These are phyloP conservation scores for Neonectria hederae DNA, from an alignment of 2,329 filamentous ascomycete genomes.

Conservation along the genomic window DNA sequence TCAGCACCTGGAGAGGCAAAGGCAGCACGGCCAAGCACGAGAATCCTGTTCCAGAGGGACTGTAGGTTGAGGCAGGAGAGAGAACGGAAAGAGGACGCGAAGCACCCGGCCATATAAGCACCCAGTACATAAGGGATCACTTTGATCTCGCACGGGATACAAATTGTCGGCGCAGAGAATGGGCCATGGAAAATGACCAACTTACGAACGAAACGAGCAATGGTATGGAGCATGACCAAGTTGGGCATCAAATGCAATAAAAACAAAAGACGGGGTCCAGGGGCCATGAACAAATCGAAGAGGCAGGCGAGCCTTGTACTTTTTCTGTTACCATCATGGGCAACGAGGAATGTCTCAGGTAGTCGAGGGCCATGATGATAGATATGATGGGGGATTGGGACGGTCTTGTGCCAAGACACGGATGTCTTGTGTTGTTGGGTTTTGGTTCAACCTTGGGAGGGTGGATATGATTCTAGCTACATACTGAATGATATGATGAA, in stretches of 20 bases:
- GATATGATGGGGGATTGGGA: background rate
- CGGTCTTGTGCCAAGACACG: constrained; percentile 5
- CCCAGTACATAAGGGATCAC: constrained; percentile 10
- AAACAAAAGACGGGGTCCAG: background rate
- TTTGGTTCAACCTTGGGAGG: background rate
- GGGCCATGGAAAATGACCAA: constrained; percentile 11
- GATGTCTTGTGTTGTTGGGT: constrained; percentile 12
- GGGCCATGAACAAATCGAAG: background rate
- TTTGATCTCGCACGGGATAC: background rate
- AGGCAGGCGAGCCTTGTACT: background rate
- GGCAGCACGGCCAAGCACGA: constrained; percentile 92
- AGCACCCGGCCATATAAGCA: constrained; percentile 1
- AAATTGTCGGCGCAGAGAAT: background rate
- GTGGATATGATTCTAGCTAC: constrained; percentile 17
- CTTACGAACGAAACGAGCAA: constrained; percentile 21
- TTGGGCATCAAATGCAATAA: constrained; percentile 11
- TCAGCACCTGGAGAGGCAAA: constrained; percentile 96
- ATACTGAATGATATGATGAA: constrained; percentile 9
- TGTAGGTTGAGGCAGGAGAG: constrained; percentile 34
- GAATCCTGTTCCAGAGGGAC: constrained; percentile 57
- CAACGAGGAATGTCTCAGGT: background rate
- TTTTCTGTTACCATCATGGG: constrained; percentile 3
- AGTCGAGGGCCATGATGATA: constrained; percentile 3
- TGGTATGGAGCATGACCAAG: constrained; percentile 2
- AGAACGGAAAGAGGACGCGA: background rate